phyloP scores from a whole-genome alignment of 192 early-diverging fungal species.

The Umbelopsis isabellina region DNA sequence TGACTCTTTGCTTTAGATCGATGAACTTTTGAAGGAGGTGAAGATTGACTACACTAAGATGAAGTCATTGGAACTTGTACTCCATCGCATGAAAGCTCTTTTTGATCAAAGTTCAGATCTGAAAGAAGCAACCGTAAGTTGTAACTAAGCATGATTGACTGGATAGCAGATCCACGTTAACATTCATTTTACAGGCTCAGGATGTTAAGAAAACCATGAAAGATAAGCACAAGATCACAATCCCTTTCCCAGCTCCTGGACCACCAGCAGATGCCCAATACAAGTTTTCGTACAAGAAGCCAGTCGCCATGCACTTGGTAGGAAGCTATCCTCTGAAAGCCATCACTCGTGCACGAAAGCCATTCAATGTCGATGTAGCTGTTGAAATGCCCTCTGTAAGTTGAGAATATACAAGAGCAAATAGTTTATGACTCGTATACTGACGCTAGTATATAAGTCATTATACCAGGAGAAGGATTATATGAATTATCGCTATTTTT shows the following conservation, averaged over 20 bases:
- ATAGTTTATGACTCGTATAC: background rate
- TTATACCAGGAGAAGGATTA: conserved; percentile 93
- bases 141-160: background rate
- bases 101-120: conserved; percentile 63
- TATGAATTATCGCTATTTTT: conserved; percentile 91
- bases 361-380: conserved; percentile 86
- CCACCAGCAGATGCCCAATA: conserved; percentile 74
- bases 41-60: conserved; percentile 61
- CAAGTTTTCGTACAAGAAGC: conserved; percentile 78
- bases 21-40: conserved; percentile 75
- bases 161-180: conserved; percentile 32
- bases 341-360: conserved; percentile 55
- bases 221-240: conserved; percentile 59
- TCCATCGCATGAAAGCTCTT: conserved; percentile 70
- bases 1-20: conserved; percentile 50
- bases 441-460: conserved; percentile 32
- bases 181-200: conserved; percentile 35
- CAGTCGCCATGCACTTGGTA: conserved; percentile 76
- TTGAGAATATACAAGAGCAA: background rate
- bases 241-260: conserved; percentile 80
- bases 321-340: conserved; percentile 89
- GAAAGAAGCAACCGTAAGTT: conserved; percentile 53
- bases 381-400: conserved; percentile 85
- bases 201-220: conserved; percentile 48
- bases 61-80: conserved; percentile 61